Base-by-base conservation (phyloP, 805 yeast species). In the Metschnikowia kofuensis region DNA sequence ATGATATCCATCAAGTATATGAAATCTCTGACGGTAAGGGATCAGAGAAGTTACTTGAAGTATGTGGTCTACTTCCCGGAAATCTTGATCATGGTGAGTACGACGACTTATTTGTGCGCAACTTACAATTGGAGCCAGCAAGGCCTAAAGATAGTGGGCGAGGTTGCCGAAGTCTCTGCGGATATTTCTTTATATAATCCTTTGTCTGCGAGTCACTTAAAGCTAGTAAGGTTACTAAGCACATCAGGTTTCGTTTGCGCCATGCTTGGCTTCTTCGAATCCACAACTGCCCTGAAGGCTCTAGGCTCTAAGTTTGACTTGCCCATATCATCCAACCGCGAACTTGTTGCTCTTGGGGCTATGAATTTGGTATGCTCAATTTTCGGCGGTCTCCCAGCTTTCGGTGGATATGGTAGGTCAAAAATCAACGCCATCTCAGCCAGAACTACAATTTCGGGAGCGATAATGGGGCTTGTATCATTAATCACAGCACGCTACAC, bases 381-480 rank as follows among this genome's bases (percentile, higher is more conserved):
- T 47, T 86, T 88, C 38, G 81, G 80, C 1, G 86, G 90, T 0
- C 70, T 92, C 13, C 97, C 99, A 0, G 82, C 96, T 0, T 91
- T 91, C 74, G 99, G 98, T 9, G 98, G 98, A 0, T 92, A 91
- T 62, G 98, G 97, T 1, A 78, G 98, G 59, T 86, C 96, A 14
- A 90, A 87, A 60, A 84, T 92, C 50, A 92, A 92, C 68, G 86
- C 91, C 1, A 71, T 89, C 44, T 82, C 90, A 12, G 98, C 95
- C 0, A 81, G 80, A 54, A 87, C 96, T 0, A 91, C 91, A 10
- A 72, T 85, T 62, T 79, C 94, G n/a, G 96, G 96, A 0, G 81
- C 83, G 4, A 78, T 87, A 10, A 85, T 91, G 85, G 92, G 96
- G 0, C n/a, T 80, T 2, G 72, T 84, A 6, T 85, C 97, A 0